Evolutionary conservation across 2,329 filamentous ascomycete genomes (phyloP), one percentile per base, ranked within the genome.

Genomic region (Aspergillus jensenii): DNA sequence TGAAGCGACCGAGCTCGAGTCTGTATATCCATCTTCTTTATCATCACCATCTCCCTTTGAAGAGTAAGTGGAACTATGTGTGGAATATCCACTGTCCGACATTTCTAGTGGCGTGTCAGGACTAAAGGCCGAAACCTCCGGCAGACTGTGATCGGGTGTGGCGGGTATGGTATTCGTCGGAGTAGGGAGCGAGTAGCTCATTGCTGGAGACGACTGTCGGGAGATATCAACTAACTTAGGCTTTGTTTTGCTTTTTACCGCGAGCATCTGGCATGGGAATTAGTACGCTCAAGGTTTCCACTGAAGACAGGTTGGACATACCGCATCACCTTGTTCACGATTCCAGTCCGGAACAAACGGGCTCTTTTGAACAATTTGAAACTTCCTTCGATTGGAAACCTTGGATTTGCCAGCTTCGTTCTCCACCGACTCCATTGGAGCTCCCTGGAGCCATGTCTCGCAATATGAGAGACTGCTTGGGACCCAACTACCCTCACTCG

Each of bases 221-320:
- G 73, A 72, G 21, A 76, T 75, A 21, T 76, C 71, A 12, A 76
- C 73, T 5, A 76, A 61, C 51, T 72, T 75, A 2, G 73, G 73
- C 45, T 72, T 72, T 7, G 66, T 69, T 61, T 70, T 76, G 55
- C 69, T 74, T 21, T 71, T 71, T 31, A 76, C 67, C 8, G 69
- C 69, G 46, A 73, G 69, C 52, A 67, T 66, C 72, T 74, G 50
- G 5, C 6, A 25, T 2, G 35, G 21, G 11, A 62, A 66, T 63
- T 55, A 72, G 68, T 55, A 43, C 63, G 62, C 46, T 63, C 62
- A n/a, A 66, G 62, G 11, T 14, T 4, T 4, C 8, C 11, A 23
- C 7, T 48, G 67, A 58, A 19, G 62, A 4, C 25, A 21, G 15
- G 5, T 27, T 33, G 12, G 17, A 49, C 51, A 12, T 58, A 58